These are phyloP conservation scores for Rheum nobile DNA, from an alignment of 148 eudicot species.

Conservation along the genomic window DNA sequence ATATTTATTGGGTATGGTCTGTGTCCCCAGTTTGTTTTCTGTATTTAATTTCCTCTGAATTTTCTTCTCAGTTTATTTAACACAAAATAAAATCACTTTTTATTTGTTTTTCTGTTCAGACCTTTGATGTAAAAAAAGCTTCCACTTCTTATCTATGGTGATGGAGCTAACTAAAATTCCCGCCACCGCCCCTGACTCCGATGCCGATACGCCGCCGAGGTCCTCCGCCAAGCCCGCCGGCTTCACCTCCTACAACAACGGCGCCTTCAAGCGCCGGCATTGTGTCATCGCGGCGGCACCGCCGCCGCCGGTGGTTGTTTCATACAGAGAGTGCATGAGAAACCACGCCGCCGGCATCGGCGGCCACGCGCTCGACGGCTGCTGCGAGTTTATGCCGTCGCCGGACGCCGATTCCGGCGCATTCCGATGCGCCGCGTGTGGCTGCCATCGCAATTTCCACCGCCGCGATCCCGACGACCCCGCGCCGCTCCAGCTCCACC, in stretches of 20 bases:
- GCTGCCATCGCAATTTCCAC: slow-evolving; percentile 90
- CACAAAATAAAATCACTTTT: not conserved
- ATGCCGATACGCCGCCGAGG: not conserved
- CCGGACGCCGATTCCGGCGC: slow-evolving; percentile 30
- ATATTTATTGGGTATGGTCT: not conserved
- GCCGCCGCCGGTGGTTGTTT: slow-evolving; percentile 10
- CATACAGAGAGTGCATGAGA: slow-evolving; percentile 60
- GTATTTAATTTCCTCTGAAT: no score
- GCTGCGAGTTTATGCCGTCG: slow-evolving; percentile 78
- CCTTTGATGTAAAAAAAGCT: not conserved
- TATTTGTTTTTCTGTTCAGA: not conserved
- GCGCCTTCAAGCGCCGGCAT: slow-evolving; percentile 12
- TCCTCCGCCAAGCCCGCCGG: not conserved
- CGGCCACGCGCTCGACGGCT: slow-evolving; percentile 78
- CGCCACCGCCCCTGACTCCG: not conserved
- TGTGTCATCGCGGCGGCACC: slow-evolving; percentile 7
- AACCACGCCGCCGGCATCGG: slow-evolving; percentile 79
- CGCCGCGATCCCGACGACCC: slow-evolving; percentile 51
- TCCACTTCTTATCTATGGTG: not conserved
- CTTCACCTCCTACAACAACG: slow-evolving; percentile 19
- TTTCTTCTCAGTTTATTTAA: no score
- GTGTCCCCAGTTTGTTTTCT: no score
- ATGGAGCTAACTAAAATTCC: not conserved
- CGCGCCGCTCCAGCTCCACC: slow-evolving; percentile 15
- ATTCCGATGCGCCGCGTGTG: slow-evolving; percentile 70